Evolutionary conservation across 352 stramenopile genomes (phyloP).

Genomic region (Phytophthora pluvialis): DNA sequence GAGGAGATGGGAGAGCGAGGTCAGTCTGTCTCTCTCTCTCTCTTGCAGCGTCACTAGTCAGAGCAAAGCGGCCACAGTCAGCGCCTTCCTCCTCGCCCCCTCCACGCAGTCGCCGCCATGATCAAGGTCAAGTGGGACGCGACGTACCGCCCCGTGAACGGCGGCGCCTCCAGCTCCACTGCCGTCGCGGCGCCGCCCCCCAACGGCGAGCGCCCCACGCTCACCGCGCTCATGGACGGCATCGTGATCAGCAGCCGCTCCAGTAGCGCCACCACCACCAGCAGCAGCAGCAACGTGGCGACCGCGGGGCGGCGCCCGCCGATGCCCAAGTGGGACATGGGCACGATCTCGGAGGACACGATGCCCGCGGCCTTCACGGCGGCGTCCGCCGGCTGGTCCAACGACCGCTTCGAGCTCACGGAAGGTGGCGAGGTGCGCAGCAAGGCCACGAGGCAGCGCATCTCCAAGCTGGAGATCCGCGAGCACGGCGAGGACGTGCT

Average conservation of each 20-base stretch:
- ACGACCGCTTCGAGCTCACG: conserved; percentile 68
- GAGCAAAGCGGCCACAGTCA: not conserved
- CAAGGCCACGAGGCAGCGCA: conserved; percentile 46
- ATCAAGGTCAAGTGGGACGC: conserved; percentile 81
- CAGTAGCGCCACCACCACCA: not conserved
- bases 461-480: conserved; percentile 77
- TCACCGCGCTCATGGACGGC: conserved; percentile 54
- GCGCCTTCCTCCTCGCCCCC: not conserved
- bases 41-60: conserved; percentile 29
- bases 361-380: conserved; percentile 52
- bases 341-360: conserved; percentile 77
- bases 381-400: conserved; percentile 52
- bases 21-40: conserved; percentile 17
- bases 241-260: conserved; percentile 37
- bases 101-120: conserved; percentile 47
- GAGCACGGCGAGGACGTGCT: conserved; percentile 78
- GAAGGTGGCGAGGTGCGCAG: conserved; percentile 63
- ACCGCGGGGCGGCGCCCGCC: conserved; percentile 25
- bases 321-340: conserved; percentile 65
- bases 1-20: conserved; percentile 8
- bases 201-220: conserved; percentile 17
- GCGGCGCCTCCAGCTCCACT: not conserved
- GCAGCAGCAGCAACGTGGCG: conserved; percentile 20
- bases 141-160: conserved; percentile 36
- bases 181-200: not conserved